phyloP scores from a whole-genome alignment of 2,329 filamentous ascomycete genomes.

The Sporothrix pseudoabietina region DNA sequence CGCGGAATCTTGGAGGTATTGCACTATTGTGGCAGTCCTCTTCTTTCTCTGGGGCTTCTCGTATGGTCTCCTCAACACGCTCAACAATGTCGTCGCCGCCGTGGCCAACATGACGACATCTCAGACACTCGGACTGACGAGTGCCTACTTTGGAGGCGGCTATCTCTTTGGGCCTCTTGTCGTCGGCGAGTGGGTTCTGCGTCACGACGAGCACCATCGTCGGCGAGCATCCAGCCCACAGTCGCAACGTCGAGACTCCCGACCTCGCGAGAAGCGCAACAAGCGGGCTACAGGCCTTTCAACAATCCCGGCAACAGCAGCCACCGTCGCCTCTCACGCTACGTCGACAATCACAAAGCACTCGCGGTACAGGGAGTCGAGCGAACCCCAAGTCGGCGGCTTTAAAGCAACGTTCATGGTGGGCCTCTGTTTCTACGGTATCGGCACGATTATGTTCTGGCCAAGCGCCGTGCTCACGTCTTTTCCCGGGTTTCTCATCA shows the following conservation, averaged over 20 bases:
- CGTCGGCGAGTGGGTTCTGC: constrained; percentile 70
- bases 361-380: constrained; percentile 19
- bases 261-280: background rate
- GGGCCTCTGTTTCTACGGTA: constrained; percentile 72
- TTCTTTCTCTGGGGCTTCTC: constrained; percentile 88
- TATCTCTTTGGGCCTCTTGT: constrained; percentile 71
- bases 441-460: constrained; percentile 84
- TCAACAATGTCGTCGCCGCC: constrained; percentile 70
- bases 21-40: constrained; percentile 73
- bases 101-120: constrained; percentile 63
- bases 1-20: constrained; percentile 69
- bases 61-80: constrained; percentile 80
- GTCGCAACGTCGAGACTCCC: background rate
- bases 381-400: constrained; percentile 57
- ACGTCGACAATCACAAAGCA: background rate
- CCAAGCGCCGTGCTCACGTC: constrained; percentile 73
- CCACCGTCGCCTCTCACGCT: background rate
- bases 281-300: background rate
- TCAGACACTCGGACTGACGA: constrained; percentile 68
- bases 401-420: constrained; percentile 81
- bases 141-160: constrained; percentile 69
- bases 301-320: background rate
- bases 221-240: constrained; percentile 40
- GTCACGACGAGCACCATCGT: constrained; percentile 65
- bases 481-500: constrained; percentile 76